These are phyloP conservation scores for Erythrobasidium hasegawianum DNA, from an alignment of 1,284 basidiomycete genomes.

Conservation along the genomic window DNA sequence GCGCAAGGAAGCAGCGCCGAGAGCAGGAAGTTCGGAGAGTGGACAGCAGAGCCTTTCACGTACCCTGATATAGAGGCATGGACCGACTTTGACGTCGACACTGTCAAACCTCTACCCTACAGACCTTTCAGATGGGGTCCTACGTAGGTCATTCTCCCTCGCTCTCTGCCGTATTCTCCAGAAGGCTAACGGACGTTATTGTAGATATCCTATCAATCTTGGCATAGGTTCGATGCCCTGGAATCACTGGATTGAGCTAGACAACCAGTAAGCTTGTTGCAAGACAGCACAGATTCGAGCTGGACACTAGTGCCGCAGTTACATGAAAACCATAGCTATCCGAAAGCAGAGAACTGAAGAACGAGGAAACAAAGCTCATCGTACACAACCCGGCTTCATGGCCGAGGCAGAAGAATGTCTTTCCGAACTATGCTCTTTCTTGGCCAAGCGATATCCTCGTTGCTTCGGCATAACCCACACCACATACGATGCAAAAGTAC, in stretches of 20 bases:
- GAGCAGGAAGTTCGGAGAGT: conserved; percentile 7
- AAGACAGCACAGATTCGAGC: no score
- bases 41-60: background rate
- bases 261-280: conserved; percentile 32
- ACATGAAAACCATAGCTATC: conserved; percentile 12
- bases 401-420: conserved; percentile 36
- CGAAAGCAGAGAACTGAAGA: conserved; percentile 6
- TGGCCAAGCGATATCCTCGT: conserved; percentile 32
- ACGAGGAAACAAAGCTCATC: background rate
- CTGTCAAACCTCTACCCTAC: conserved; percentile 28
- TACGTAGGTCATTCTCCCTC: conserved; percentile 1
- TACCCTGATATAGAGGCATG: conserved; percentile 1
- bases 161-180: no score
- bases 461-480: conserved; percentile 26
- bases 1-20: background rate
- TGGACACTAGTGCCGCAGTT: conserved; percentile 9
- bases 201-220: conserved; percentile 1
- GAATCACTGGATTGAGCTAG: conserved; percentile 35
- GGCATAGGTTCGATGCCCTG: conserved; percentile 23
- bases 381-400: conserved; percentile 26
- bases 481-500: conserved; percentile 54
- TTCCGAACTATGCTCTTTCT: conserved; percentile 34
- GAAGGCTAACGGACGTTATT: no score
- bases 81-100: conserved; percentile 17
- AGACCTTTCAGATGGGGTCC: conserved; percentile 37